Evolutionary conservation across 371 early-diverging fungal species (phyloP).

Genomic region (Mucor velutinosus): DNA sequence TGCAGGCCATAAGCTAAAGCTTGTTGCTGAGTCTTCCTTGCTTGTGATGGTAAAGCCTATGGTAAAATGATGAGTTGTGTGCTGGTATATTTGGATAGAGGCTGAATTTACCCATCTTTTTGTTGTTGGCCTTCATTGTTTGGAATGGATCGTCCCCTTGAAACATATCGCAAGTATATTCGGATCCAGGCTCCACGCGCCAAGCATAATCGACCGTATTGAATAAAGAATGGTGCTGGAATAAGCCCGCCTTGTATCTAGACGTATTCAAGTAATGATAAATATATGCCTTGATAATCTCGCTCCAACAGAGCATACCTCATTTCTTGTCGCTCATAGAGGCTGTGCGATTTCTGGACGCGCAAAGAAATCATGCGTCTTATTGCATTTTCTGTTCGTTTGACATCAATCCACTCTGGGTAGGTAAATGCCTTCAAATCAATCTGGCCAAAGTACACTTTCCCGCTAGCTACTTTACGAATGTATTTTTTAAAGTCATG

Average conservation of each 20-base stretch:
- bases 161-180: slow-evolving; percentile 79
- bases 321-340: slow-evolving; percentile 24
- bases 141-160: slow-evolving; percentile 80
- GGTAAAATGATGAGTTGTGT: background rate
- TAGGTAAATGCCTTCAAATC: slow-evolving; percentile 46
- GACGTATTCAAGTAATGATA: background rate
- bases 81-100: too few species aligned
- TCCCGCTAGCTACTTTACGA: slow-evolving; percentile 25
- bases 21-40: slow-evolving; percentile 70
- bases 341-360: slow-evolving; percentile 22
- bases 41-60: slow-evolving; percentile 68
- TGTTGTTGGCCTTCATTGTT: slow-evolving; percentile 75
- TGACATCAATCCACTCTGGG: slow-evolving; percentile 52
- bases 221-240: slow-evolving; percentile 80
- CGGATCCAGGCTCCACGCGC: slow-evolving; percentile 93
- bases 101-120: slow-evolving; percentile 66
- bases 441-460: slow-evolving; percentile 45
- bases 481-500: slow-evolving; percentile 37
- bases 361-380: slow-evolving; percentile 8
- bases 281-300: background rate
- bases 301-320: slow-evolving; percentile 14
- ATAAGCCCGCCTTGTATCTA: slow-evolving; percentile 85
- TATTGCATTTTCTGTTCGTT: slow-evolving; percentile 30
- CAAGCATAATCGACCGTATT: slow-evolving; percentile 88
- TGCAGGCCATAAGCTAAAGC: slow-evolving; percentile 66